These are phyloP conservation scores for Boletellus deceptivus DNA, from an alignment of 1,284 basidiomycete species.

Conservation along the genomic window DNA sequence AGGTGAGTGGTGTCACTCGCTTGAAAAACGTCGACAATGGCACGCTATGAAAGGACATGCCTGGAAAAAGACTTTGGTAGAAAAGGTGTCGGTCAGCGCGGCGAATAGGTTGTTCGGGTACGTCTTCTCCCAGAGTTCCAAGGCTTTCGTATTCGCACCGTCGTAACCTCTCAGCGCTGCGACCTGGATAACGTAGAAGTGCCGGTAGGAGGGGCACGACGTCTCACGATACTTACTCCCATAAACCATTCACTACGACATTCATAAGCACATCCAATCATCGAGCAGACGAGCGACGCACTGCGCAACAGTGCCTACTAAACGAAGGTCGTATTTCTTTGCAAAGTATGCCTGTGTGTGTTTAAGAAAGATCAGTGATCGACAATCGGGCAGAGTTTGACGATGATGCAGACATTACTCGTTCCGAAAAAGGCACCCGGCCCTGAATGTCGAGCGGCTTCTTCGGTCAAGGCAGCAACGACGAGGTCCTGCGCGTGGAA, in stretches of 20 bases:
- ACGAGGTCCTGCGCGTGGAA: constrained; percentile 81
- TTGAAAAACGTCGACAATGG: background rate
- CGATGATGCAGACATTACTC: constrained; percentile 65
- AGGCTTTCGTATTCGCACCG: constrained; percentile 66
- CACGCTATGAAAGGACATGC: constrained; percentile 34
- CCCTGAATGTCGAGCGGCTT: constrained; percentile 50
- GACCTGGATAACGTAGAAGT: constrained; percentile 43
- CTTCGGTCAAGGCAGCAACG: constrained; percentile 66
- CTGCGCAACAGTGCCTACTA: constrained; percentile 89
- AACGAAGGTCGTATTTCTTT: constrained; percentile 63
- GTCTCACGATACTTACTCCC: constrained; percentile 55
- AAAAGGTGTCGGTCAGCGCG: constrained; percentile 92
- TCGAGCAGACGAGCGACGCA: constrained; percentile 39
- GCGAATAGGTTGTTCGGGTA: constrained; percentile 63
- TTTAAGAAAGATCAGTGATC: background rate
- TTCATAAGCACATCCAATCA: constrained; percentile 5
- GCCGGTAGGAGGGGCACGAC: background rate
- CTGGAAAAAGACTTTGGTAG: constrained; percentile 79
- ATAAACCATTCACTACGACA: constrained; percentile 86
- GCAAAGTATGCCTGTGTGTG: constrained; percentile 74
- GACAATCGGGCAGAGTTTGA: background rate
- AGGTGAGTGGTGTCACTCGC: no score
- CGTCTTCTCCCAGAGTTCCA: constrained; percentile 82
- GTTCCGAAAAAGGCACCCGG: constrained; percentile 76
- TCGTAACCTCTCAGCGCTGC: constrained; percentile 83